Conservation (phyloP, 176 grass and related monocot genomes). For the Phyllostachys edulis region DNA sequence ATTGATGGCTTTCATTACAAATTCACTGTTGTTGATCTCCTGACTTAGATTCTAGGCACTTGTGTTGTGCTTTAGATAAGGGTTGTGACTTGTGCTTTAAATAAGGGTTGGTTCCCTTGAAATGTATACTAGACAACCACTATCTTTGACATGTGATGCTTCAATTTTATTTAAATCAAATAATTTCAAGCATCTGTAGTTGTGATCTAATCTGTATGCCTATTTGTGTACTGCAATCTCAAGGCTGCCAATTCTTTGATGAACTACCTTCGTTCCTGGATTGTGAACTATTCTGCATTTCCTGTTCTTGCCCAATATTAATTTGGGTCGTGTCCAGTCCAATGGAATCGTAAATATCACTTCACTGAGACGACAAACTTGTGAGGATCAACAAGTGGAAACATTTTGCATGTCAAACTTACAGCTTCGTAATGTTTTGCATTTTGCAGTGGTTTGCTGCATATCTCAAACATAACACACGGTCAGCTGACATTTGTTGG, state of each 20-base stretch:
- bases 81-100: no score
- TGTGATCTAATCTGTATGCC: neutral
- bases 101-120: neutral
- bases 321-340: neutral
- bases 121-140: neutral
- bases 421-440: slow-evolving; percentile 11
- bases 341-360: neutral
- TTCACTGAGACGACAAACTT: neutral
- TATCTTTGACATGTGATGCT: neutral
- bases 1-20: neutral
- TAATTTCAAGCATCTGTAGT: neutral
- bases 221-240: neutral
- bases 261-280: neutral
- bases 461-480: slow-evolving; percentile 68
- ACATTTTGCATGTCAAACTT: neutral
- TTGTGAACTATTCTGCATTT: neutral
- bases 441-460: slow-evolving; percentile 73
- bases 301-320: neutral
- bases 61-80: neutral
- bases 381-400: neutral
- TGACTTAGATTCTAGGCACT: neutral
- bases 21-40: neutral
- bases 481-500: slow-evolving; percentile 51
- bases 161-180: neutral
- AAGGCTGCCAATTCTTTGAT: neutral